Conservation (phyloP, 2,329 filamentous ascomycete species). For the Diaporthe ilicicola region DNA sequence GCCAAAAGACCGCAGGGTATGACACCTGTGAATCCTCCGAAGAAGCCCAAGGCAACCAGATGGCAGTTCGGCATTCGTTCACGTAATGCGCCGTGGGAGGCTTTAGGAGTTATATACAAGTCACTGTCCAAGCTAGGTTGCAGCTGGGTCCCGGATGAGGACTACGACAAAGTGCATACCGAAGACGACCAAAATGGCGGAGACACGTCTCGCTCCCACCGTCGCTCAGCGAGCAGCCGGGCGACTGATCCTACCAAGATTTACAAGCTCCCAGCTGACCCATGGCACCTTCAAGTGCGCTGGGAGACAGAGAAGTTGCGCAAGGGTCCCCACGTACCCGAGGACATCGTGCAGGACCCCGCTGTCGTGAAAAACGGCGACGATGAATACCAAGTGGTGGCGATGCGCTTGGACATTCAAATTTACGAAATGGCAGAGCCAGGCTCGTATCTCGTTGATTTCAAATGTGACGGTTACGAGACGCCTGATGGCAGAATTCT, state of each 20-base stretch:
- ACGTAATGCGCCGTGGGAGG: slow-evolving; percentile 92
- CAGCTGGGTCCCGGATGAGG: slow-evolving; percentile 79
- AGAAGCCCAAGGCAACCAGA: slow-evolving; percentile 82
- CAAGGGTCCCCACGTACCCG: slow-evolving; percentile 45
- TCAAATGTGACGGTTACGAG: slow-evolving; percentile 98
- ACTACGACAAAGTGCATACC: slow-evolving; percentile 59
- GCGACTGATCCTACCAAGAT: slow-evolving; percentile 64
- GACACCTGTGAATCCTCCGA: slow-evolving; percentile 69
- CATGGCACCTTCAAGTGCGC: slow-evolving; percentile 92
- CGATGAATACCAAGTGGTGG: slow-evolving; percentile 73
- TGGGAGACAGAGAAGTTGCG: slow-evolving; percentile 77
- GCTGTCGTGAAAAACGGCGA: slow-evolving; percentile 49
- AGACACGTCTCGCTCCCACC: slow-evolving; percentile 43
- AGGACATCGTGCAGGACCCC: slow-evolving; percentile 38
- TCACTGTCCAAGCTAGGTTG: slow-evolving; percentile 88
- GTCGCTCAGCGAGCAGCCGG: slow-evolving; percentile 42
- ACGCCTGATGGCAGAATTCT: slow-evolving; percentile 75
- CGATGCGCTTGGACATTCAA: slow-evolving; percentile 94
- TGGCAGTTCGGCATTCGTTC: slow-evolving; percentile 99
- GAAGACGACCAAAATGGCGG: slow-evolving; percentile 52
- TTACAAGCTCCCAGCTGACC: slow-evolving; percentile 90
- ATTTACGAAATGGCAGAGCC: slow-evolving; percentile 88
- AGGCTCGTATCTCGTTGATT: slow-evolving; percentile 94
- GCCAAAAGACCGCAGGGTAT: slow-evolving; percentile 67
- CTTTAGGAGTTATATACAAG: slow-evolving; percentile 94